Evolutionary conservation across 192 early-diverging fungal genomes (phyloP).

Genomic region (Funneliformis mosseae): DNA sequence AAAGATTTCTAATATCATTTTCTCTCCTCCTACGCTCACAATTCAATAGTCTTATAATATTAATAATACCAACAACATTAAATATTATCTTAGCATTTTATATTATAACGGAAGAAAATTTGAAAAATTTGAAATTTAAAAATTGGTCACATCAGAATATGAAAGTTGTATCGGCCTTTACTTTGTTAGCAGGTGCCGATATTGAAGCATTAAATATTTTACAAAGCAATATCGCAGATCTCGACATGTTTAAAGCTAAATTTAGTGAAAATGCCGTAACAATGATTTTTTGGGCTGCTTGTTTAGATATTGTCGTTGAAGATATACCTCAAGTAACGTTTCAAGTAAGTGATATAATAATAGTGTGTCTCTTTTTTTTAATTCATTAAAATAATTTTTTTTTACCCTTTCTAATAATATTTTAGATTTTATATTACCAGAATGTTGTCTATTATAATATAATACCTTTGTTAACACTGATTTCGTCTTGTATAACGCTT

Average conservation of each 20-base stretch:
- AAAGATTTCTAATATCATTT: neutral
- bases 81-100: neutral
- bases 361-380: neutral
- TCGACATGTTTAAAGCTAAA: neutral
- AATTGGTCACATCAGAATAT: neutral
- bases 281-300: constrained; percentile 12
- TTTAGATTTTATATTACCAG: constrained; percentile 13
- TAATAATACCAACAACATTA: neutral
- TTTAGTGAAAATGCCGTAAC: neutral
- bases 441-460: neutral
- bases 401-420: neutral
- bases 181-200: neutral
- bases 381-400: neutral
- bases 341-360: constrained; percentile 4
- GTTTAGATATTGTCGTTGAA: constrained; percentile 17
- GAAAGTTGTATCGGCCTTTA: neutral
- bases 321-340: constrained; percentile 22
- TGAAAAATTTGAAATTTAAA: neutral
- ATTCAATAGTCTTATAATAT: neutral
- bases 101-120: neutral
- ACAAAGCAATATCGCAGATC: neutral
- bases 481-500: neutral
- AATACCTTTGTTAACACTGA: constrained; percentile 7
- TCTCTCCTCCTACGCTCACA: no score
- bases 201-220: constrained; percentile 6